Evolutionary conservation across 2,329 filamentous ascomycete genomes (phyloP).

Genomic region (Botryotinia calthae): DNA sequence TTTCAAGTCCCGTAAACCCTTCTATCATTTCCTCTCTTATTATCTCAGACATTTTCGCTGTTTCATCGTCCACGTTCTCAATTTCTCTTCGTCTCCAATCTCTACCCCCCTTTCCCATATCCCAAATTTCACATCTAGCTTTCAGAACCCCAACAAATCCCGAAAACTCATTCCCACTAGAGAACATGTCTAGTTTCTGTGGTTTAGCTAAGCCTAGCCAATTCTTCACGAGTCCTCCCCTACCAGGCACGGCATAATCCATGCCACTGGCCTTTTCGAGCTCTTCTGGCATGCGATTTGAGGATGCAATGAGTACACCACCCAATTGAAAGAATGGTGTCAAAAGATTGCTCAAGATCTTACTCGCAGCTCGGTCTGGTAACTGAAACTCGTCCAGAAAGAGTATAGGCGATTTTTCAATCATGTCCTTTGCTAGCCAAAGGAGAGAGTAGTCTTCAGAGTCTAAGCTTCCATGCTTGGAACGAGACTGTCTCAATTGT

Average conservation of each 20-base stretch:
- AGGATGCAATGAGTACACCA: conserved; percentile 75
- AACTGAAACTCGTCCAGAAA: conserved; percentile 85
- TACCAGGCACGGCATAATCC: conserved; percentile 57
- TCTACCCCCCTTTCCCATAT: conserved; percentile 67
- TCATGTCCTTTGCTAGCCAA: conserved; percentile 72
- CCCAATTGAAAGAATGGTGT: conserved; percentile 79
- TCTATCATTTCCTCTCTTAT: conserved; percentile 39
- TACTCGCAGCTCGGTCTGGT: conserved; percentile 72
- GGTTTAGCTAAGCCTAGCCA: conserved; percentile 46
- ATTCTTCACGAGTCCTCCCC: conserved; percentile 51
- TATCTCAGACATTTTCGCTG: conserved; percentile 33
- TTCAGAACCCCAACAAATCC: conserved; percentile 73
- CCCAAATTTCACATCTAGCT: conserved; percentile 78
- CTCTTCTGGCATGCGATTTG: conserved; percentile 81
- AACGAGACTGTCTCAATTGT: conserved; percentile 48
- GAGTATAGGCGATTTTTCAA: conserved; percentile 70
- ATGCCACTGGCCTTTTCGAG: conserved; percentile 71
- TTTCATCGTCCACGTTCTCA: conserved; percentile 36
- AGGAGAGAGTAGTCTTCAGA: conserved; percentile 47
- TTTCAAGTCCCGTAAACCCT: conserved; percentile 25
- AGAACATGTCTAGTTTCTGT: conserved; percentile 41
- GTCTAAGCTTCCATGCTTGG: conserved; percentile 11
- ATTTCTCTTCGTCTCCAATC: conserved; percentile 66
- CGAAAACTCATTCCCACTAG: conserved; percentile 68
- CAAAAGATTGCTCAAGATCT: conserved; percentile 76